Base-by-base conservation (phyloP, 129 eudicot species). In the Flaveria robusta region DNA sequence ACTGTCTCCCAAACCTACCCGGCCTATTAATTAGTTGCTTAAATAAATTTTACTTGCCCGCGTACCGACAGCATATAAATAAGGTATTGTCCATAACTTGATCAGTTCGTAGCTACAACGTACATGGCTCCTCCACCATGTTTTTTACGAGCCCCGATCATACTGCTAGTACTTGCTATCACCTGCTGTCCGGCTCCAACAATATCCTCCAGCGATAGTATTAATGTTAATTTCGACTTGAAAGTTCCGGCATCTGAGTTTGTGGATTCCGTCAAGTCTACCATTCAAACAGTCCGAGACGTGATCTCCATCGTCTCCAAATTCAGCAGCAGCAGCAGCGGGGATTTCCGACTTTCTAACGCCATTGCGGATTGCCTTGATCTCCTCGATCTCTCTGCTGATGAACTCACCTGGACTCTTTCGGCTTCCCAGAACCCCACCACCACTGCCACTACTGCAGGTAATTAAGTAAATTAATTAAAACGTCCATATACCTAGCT, bases 301-400 rank as follows among this genome's bases (percentile, higher is more conserved):
- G 93, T 88, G 37, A 80, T 72, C 23, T 81, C 91, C 46, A 9
- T 85, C 0, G 91, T 93, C 59, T 75, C 91, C 1, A 66, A 72
- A 18, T 85, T 85, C 78, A 56, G 84, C 20, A 77, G 72, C 8
- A 37, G 24, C 5, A 59, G 79, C 49, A 83, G 83, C 0, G 86
- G 85, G 0, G 92, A 87, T 86, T 86, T 88, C 81, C 74, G 97
- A 37, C 68, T 88, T 10, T 62, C 87, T 0, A 87, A 87, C 58
- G 98, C 98, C 74, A 71, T 91, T 74, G 24, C 81, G 15, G 98
- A 94, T 43, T 94, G 98, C 76, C 86, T 91, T 77, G 98, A 94
- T 77, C 84, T 94, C 67, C 89, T 94, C 20, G 97, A 94, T 60
- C 68, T 89, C 15, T 87, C 98, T 2, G 74, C 90, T 10, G 96